A percentile compares a stretch with the other conserved stretches of the same genome.
Evolutionary conservation across 1,284 basidiomycete genomes (phyloP).

Genomic region (Porogramme epimiltina): DNA sequence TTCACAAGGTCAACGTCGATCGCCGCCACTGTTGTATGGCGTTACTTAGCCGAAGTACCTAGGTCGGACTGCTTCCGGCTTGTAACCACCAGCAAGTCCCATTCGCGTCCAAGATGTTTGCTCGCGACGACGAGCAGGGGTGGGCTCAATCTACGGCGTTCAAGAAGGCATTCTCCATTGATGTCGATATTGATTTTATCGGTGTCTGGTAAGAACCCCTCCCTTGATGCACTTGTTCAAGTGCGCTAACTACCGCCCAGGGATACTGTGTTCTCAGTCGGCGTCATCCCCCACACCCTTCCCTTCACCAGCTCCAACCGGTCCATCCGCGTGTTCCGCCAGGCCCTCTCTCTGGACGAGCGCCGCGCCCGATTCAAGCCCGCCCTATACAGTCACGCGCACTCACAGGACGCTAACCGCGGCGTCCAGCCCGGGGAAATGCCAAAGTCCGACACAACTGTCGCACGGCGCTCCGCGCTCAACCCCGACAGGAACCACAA

Average conservation of each 20-base stretch:
- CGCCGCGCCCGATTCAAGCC: conserved; percentile 63
- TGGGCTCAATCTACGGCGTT: conserved; percentile 36
- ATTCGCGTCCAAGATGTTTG: conserved; percentile 47
- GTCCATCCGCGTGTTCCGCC: conserved; percentile 61
- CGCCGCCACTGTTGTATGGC: too few relatives aligned
- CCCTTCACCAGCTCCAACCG: conserved; percentile 63
- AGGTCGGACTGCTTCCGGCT: conserved; percentile 58
- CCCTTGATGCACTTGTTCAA: too few relatives aligned
- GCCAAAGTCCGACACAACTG: conserved; percentile 33
- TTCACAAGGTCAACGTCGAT: too few relatives aligned
- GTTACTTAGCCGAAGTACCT: too few relatives aligned
- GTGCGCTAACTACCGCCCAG: conserved; percentile 21
- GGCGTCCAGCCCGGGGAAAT: conserved; percentile 50
- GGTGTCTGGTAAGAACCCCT: conserved; percentile 49
- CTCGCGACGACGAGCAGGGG: conserved; percentile 33
- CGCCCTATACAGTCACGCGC: conserved; percentile 38
- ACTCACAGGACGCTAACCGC: conserved; percentile 24
- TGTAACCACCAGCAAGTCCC: conserved; percentile 51
- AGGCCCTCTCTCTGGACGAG: conserved; percentile 70
- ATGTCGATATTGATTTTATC: conserved; percentile 50
- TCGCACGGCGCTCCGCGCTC: conserved; percentile 13
- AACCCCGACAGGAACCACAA: neutral
- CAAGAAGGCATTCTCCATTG: conserved; percentile 49
- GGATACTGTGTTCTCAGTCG: conserved; percentile 54
- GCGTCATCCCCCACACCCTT: conserved; percentile 44